Base-by-base conservation (phyloP, 73 alveolate species). In the Paramecium octaurelia region DNA sequence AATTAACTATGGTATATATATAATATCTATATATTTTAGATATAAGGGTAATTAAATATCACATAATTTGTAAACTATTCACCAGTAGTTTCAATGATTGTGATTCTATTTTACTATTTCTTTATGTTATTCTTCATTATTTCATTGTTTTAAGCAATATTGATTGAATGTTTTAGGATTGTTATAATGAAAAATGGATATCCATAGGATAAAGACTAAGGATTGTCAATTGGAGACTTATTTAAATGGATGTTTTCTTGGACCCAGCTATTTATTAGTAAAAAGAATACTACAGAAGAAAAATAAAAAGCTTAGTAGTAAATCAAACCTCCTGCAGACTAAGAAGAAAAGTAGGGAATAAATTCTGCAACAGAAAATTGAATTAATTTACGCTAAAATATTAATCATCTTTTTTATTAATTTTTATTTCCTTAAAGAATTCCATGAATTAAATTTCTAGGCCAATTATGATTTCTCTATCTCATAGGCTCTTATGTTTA, bases 181-280 rank as follows among this genome's bases (percentile, higher is more conserved):
- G 91, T 80, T 23, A 80, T 80, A 0, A 80, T 80, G 91, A 42
- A 80, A 80, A 31, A 80, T 23, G 91, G 91, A 42, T 80, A 80
- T 80, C 91, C 91, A 3, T 80, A 80, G 31, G 91, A 80, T 18
- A 48, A 80, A 46, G 75, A 48, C 24, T n/a, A 31, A 36, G 20
- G 60, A 11, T 24, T 42, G 1, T 24, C 91, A 8, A 42, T 48
- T 7, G 57, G 57, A 7, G 77, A 80, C 18, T 46, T 80, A n/a
- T 42, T 80, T 80, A 48, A n/a, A 8, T 80, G 91, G 91, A 43
- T 80, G 76, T 80, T 80, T 80, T 80, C 91, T n/a, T 80, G 91
- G 91, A 80, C 91, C 4, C 40, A 38, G 11, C 10, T 75, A 75
- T 75, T 75, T 75, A 38, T 3, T 9, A 34, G 35, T 16, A 75